phyloP scores from a whole-genome alignment of 148 eudicot genomes.

The Selenicereus undatus region DNA sequence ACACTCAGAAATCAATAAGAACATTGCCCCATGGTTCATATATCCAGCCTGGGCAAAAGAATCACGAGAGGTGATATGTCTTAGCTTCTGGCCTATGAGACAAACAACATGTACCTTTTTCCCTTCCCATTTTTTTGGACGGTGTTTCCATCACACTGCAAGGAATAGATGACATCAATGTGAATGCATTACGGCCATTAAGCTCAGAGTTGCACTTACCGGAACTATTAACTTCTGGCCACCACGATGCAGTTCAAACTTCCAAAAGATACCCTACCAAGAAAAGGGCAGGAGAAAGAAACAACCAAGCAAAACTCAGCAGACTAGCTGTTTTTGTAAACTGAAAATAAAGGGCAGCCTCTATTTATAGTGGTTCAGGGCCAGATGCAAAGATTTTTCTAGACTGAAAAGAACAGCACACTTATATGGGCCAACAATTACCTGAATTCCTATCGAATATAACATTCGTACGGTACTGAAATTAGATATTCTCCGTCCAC shows the following conservation, averaged over 20 bases:
- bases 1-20: too few relatives aligned
- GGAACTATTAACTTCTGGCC: conserved; percentile 90
- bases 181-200: too few relatives aligned
- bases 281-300: background rate
- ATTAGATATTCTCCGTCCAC: conserved; percentile 86
- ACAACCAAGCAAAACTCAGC: conserved; percentile 3
- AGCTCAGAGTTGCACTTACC: conserved; percentile 43
- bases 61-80: too few relatives aligned
- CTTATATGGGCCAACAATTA: conserved; percentile 18
- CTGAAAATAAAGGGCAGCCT: background rate
- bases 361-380: background rate
- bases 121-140: too few relatives aligned
- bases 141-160: too few relatives aligned
- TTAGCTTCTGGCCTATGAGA: too few relatives aligned
- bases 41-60: too few relatives aligned
- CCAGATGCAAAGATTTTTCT: too few relatives aligned
- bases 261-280: conserved; percentile 84
- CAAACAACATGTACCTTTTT: too few relatives aligned
- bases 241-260: conserved; percentile 85
- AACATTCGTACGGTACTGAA: conserved; percentile 84
- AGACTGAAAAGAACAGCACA: background rate
- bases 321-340: conserved; percentile 6
- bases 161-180: too few relatives aligned
- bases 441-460: conserved; percentile 88
- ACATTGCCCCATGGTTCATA: too few relatives aligned